Evolutionary conservation across 176 grass and related monocot genomes (phyloP).

Genomic region (Hyparrhenia diplandra): DNA sequence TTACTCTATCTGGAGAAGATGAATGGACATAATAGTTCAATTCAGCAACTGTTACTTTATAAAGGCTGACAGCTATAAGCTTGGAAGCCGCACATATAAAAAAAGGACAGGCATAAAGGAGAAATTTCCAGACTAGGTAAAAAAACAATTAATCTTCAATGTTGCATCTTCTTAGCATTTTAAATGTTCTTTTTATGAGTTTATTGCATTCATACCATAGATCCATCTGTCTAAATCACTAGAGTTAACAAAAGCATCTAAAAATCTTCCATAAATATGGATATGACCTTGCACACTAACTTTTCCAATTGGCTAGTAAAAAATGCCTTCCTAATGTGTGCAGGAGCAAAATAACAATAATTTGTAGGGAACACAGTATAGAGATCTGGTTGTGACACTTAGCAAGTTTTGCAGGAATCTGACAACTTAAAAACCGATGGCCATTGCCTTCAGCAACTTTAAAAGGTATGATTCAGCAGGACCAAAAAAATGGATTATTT

Average conservation of each 20-base stretch:
- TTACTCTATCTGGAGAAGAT: conserved; percentile 49
- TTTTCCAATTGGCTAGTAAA: conserved; percentile 9
- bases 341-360: neutral
- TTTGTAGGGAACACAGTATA: neutral
- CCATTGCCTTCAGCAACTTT: neutral
- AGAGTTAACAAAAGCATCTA: neutral
- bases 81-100: neutral
- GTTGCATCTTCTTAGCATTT: conserved; percentile 13
- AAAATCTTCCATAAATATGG: neutral
- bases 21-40: neutral
- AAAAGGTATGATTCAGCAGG: neutral
- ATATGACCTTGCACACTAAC: neutral
- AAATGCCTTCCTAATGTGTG: neutral
- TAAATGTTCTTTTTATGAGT: neutral
- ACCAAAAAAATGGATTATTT: neutral
- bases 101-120: conserved; percentile 7
- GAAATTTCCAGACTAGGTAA: neutral
- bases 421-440: conserved; percentile 2
- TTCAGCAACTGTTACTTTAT: neutral
- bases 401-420: neutral
- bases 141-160: neutral
- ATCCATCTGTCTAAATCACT: neutral
- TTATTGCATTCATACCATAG: neutral
- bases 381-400: neutral
- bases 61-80: conserved; percentile 6